Evolutionary conservation across 805 yeast genomes (phyloP).

Genomic region (Starmerella ratchasimensis): DNA sequence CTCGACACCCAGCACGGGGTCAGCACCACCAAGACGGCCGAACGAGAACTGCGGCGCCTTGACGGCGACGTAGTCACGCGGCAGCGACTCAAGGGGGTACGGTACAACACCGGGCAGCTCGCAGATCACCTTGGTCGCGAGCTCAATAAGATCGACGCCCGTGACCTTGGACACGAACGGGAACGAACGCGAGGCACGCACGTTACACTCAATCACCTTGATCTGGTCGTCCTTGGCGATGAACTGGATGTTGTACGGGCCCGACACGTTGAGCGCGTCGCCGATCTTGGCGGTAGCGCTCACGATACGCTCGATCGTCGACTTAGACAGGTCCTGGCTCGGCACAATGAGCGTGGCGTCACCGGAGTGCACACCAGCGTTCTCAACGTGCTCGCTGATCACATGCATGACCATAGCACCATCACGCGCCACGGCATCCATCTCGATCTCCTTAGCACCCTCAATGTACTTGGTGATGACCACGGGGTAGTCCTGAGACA

Average conservation of each 20-base stretch:
- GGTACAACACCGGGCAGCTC: slow-evolving; percentile 48
- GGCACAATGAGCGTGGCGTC: slow-evolving; percentile 96
- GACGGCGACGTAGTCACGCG: slow-evolving; percentile 87
- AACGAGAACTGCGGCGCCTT: slow-evolving; percentile 97
- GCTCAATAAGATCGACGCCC: slow-evolving; percentile 89
- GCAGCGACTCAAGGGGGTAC: slow-evolving; percentile 78
- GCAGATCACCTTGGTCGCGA: slow-evolving; percentile 84
- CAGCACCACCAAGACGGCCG: slow-evolving; percentile 94
- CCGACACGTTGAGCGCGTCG: slow-evolving; percentile 85
- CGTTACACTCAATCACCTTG: slow-evolving; percentile 97
- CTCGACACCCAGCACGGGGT: slow-evolving; percentile 94
- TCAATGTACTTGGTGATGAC: slow-evolving; percentile 94
- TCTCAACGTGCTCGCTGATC: slow-evolving; percentile 96
- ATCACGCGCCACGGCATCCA: slow-evolving; percentile 95
- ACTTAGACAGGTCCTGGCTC: slow-evolving; percentile 86
- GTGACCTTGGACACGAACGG: slow-evolving; percentile 97
- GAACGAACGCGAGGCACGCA: slow-evolving; percentile 98
- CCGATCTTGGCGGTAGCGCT: slow-evolving; percentile 95
- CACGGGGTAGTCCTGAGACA: slow-evolving; percentile 95
- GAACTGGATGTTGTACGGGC: slow-evolving; percentile 94
- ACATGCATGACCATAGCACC: slow-evolving; percentile 94
- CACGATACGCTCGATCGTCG: slow-evolving; percentile 80
- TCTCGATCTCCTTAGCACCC: slow-evolving; percentile 93
- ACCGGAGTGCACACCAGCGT: slow-evolving; percentile 99
- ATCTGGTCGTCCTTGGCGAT: slow-evolving; percentile 91